Base-by-base conservation (phyloP, 2,329 filamentous ascomycete species). In the Fusarium stilboides region DNA sequence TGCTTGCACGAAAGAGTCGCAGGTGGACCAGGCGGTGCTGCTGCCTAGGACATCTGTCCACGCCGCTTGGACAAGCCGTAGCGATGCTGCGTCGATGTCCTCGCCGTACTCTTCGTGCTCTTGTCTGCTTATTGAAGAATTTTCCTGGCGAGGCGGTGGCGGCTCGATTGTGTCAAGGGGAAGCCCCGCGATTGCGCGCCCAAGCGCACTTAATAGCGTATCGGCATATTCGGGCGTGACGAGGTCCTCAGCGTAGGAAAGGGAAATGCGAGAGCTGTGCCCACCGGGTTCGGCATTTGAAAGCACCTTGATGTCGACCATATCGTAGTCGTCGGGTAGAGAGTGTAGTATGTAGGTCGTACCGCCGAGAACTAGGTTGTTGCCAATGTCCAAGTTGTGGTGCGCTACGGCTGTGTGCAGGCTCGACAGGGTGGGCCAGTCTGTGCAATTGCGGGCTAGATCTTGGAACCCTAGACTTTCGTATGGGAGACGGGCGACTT, bases 401-500 rank as follows among this genome's bases (percentile, higher is more conserved):
- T 53, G 50, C 39, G 37, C 50, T 37, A 53, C 50, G 39, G 50
- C 50, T 53, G 50, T 53, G 50, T 53, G 50, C 50, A 53, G 39
- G 50, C 10, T 43, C 19, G 50, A 53, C 28, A 53, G 50, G 39
- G 50, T 20, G 39, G 50, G 50, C 50, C 50, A 53, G 50, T 53
- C 39, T 53, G 50, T 53, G 50, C 50, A 53, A 53, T 39, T 53
- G 17, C 50, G 50, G 39, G 50, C 50, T 53, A 53, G 50, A 53
- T 53, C 50, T 44, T 44, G 50, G 50, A 53, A 53, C 39, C 50
- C 50, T 53, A 53, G 50, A 53, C 39, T 53, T 53, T 53, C 50
- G 50, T 53, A 53, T 44, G 39, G 50, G 28, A 53, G 50, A 43
- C 50, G 50, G 50, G 39, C 50, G 28, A 53, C 39, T 53, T 53